Base-by-base conservation (phyloP, 768 basidiomycete species). In the Mycena rebaudengoi region DNA sequence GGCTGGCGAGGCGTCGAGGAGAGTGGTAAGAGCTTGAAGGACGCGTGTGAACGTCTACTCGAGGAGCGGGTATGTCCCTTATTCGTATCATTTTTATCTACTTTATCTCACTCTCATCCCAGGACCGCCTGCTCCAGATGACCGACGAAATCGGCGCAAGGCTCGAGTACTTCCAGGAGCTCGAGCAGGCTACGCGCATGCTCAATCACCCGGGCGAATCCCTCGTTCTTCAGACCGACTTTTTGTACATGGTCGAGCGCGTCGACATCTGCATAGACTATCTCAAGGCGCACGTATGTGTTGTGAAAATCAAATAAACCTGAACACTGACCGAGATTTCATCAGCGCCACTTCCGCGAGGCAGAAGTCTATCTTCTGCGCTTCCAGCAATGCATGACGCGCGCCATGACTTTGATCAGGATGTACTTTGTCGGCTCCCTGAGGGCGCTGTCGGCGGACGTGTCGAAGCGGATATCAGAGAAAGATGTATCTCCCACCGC, bases 321-420 rank as follows among this genome's bases (percentile, higher is more conserved):
- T 26, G 11, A 2, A 7, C 16, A 20, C 53, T 54, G 6, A 59
- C 21, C 5, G n/a, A n/a, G n/a, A n/a, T 25, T 13, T 51, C 26
- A 52, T 18, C 70, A 99, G 96, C 87, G 94, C 66, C 90, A 96
- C 74, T 99, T 90, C 79, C 86, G 86, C 67, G 98, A 99, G 79
- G 90, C 95, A 8, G 95, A 98, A 70, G 82, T 99, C 20, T 98
- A 98, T 75, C 81, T 98, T n/a, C 84, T 99, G 29, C 89, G 98
- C 23, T 99, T 96, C 77, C 97, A 98, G 71, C 98, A 99, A 76
- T 99, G 98, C 74, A 91, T 99, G 87, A 98, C 95, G 0, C 88
- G 98, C 26, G 92, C 95, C 11, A 98, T 99, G 97, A 99, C 96
- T 0, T 85, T 99, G 43, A 94, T 99, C 80, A 97, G 94, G 77